These are phyloP conservation scores for Aspergillus fructus DNA, from an alignment of 2,329 filamentous ascomycete species.

Conservation along the genomic window DNA sequence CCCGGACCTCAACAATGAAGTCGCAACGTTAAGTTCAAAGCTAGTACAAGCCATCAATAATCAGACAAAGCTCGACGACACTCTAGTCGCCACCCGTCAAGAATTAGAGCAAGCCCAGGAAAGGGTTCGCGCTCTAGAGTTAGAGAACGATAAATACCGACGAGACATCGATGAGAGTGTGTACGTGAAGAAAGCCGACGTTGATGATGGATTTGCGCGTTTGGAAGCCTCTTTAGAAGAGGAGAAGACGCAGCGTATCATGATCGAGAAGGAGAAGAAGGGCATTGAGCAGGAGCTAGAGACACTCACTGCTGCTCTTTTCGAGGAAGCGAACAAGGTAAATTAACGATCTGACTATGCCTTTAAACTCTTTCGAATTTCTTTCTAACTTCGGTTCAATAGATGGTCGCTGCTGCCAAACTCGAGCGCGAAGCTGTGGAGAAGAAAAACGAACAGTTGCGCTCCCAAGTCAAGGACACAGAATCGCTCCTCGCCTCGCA, in stretches of 20 bases:
- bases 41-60: slow-evolving; percentile 97
- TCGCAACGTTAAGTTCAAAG: slow-evolving; percentile 89
- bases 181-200: slow-evolving; percentile 70
- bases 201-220: slow-evolving; percentile 69
- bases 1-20: slow-evolving; percentile 69
- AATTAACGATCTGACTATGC: background rate
- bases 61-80: slow-evolving; percentile 88
- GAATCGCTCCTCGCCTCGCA: slow-evolving; percentile 83
- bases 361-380: background rate
- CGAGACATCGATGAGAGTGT: slow-evolving; percentile 70
- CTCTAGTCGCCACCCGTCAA: slow-evolving; percentile 74
- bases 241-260: slow-evolving; percentile 64
- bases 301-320: slow-evolving; percentile 85
- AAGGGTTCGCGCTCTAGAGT: slow-evolving; percentile 67
- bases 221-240: slow-evolving; percentile 61
- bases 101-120: slow-evolving; percentile 74
- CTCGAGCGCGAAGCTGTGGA: slow-evolving; percentile 77
- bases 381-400: background rate
- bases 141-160: slow-evolving; percentile 67
- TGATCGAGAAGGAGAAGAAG: slow-evolving; percentile 76
- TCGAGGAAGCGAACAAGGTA: slow-evolving; percentile 92
- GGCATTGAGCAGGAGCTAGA: slow-evolving; percentile 91
- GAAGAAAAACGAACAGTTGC: slow-evolving; percentile 84
- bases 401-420: slow-evolving; percentile 91
- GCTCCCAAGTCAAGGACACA: slow-evolving; percentile 79